Conservation (phyloP, 352 stramenopile genomes). For the Phytophthora nicotianae region DNA sequence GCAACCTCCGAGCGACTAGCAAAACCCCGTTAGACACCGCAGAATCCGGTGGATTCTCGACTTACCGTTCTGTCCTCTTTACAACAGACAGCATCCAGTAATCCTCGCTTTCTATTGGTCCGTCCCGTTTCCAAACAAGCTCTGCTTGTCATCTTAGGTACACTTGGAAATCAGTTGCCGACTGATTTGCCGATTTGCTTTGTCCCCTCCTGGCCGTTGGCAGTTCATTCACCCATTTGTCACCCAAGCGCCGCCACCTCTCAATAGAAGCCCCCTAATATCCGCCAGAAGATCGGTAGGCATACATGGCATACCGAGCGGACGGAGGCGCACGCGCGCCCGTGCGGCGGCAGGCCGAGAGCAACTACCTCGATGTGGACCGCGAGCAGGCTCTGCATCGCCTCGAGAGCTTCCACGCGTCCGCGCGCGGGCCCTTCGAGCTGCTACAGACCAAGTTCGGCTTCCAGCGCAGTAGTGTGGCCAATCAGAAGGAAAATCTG, state of each 20-base stretch:
- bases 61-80: constrained; percentile 8
- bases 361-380: constrained; percentile 83
- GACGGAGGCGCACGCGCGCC: constrained; percentile 32
- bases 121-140: neutral
- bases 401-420: constrained; percentile 63
- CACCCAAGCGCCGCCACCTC: neutral
- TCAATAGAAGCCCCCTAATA: neutral
- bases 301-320: constrained; percentile 20
- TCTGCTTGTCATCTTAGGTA: constrained; percentile 4
- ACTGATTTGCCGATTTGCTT: constrained; percentile 22
- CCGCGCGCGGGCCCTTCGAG: constrained; percentile 61
- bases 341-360: constrained; percentile 59
- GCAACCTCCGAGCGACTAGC: constrained; percentile 12
- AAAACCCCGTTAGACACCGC: constrained; percentile 26
- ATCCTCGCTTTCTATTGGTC: constrained; percentile 11
- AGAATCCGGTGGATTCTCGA: constrained; percentile 24
- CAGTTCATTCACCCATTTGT: constrained; percentile 14
- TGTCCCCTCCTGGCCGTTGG: neutral
- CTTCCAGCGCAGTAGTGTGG: constrained; percentile 76
- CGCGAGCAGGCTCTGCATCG: constrained; percentile 63
- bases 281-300: neutral
- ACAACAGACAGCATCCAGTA: constrained; percentile 6
- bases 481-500: constrained; percentile 89
- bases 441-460: constrained; percentile 81
- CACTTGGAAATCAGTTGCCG: constrained; percentile 24